Evolutionary conservation across 768 basidiomycete genomes (phyloP).

Genomic region (Collybia sp.): DNA sequence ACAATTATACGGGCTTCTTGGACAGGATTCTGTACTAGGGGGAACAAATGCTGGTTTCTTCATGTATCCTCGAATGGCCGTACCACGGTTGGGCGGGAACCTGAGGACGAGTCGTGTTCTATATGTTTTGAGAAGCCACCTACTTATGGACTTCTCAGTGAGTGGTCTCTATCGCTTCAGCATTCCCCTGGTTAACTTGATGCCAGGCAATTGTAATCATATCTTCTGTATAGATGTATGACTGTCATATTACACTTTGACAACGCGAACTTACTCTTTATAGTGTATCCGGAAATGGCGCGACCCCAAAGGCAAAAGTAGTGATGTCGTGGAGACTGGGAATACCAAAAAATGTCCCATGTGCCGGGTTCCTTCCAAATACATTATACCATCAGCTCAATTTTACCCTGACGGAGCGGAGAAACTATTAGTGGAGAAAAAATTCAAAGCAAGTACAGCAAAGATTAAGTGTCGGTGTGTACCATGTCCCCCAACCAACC

Average conservation of each 20-base stretch:
- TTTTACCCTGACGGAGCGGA: slow-evolving; percentile 53
- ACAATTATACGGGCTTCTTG: not conserved
- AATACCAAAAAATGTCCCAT: slow-evolving; percentile 76
- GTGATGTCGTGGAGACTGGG: slow-evolving; percentile 47
- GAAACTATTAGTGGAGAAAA: slow-evolving; percentile 45
- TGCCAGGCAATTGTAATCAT: slow-evolving; percentile 66
- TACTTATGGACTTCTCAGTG: slow-evolving; percentile 67
- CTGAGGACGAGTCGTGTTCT: slow-evolving; percentile 51
- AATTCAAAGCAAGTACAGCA: slow-evolving; percentile 72
- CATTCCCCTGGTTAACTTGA: not conserved
- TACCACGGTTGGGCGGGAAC: slow-evolving; percentile 19
- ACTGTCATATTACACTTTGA: slow-evolving; percentile 1
- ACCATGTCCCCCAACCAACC: not conserved
- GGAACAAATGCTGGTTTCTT: slow-evolving; percentile 71
- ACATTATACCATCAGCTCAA: slow-evolving; percentile 69
- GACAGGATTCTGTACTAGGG: slow-evolving; percentile 67
- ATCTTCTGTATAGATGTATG: slow-evolving; percentile 70
- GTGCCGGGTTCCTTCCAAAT: slow-evolving; percentile 63
- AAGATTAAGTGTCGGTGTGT: slow-evolving; percentile 64
- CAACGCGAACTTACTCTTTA: slow-evolving; percentile 3
- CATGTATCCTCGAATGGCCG: slow-evolving; percentile 32
- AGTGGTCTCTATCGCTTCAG: slow-evolving; percentile 8
- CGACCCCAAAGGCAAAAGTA: slow-evolving; percentile 46
- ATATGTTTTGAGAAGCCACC: slow-evolving; percentile 74
- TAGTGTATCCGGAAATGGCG: slow-evolving; percentile 84